phyloP scores from a whole-genome alignment of 768 basidiomycete genomes.

The Rhodosporidiobolus sp. region DNA sequence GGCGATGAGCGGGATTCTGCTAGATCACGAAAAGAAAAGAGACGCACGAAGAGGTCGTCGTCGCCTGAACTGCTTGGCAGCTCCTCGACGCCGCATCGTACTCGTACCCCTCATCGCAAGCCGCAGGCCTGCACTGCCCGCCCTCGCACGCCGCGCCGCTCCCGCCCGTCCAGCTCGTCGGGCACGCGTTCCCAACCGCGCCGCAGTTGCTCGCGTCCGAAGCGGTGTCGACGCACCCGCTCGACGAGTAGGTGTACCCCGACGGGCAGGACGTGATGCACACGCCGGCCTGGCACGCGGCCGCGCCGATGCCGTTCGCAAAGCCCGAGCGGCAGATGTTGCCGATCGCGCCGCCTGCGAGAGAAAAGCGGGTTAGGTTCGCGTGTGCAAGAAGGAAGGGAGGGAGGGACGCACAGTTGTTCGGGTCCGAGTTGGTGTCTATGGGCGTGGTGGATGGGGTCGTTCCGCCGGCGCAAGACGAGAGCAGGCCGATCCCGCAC shows the following conservation, averaged over 20 bases:
- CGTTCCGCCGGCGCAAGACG: neutral
- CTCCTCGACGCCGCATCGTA: neutral
- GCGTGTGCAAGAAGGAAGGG: fast-evolving
- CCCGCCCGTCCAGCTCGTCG: neutral
- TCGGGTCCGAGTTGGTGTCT: neutral
- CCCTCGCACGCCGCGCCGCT: neutral
- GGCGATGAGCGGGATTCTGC: too few species aligned
- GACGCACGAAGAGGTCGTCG: neutral
- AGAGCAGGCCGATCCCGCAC: neutral
- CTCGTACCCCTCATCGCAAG: neutral
- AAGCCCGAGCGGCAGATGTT: neutral
- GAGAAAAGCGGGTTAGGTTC: neutral
- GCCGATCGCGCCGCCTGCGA: neutral
- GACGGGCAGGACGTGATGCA: constrained; percentile 1
- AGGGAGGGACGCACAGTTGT: neutral
- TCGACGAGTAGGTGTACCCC: neutral
- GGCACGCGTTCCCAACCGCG: neutral
- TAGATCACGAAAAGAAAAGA: neutral
- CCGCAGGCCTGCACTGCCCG: neutral
- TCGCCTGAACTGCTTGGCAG: neutral
- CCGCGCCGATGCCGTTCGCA: neutral
- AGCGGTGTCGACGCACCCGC: constrained; percentile 9
- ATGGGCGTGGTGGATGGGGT: too few species aligned
- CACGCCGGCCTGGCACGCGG: neutral
- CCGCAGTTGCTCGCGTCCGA: constrained; percentile 20